Percentiles rank a stretch among this genome's conserved stretches.
Evolutionary conservation across 257 asterid genomes (phyloP).

Genomic region (Hygrophila difformis): DNA sequence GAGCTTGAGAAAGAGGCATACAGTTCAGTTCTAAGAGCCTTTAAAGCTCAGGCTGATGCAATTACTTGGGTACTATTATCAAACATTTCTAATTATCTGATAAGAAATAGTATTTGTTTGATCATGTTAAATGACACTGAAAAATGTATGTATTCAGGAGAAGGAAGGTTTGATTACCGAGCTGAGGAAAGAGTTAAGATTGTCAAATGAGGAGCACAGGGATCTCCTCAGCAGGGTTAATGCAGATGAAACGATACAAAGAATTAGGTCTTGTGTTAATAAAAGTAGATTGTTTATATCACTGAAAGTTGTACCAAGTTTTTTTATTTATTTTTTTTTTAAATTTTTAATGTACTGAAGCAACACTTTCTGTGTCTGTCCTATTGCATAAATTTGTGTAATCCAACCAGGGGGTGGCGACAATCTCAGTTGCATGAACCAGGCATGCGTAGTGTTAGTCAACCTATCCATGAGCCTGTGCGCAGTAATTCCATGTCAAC

Average conservation of each 20-base stretch:
- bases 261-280: conserved; percentile 49
- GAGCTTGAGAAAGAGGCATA: conserved; percentile 95
- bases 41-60: conserved; percentile 89
- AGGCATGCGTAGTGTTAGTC: conserved; percentile 37
- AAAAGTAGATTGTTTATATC: conserved; percentile 5
- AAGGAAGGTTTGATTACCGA: conserved; percentile 70
- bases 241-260: conserved; percentile 58
- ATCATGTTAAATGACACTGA: conserved; percentile 26
- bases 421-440: conserved; percentile 44
- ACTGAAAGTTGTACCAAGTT: neutral
- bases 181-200: conserved; percentile 64
- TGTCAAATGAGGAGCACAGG: conserved; percentile 81
- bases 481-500: conserved; percentile 68
- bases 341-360: conserved; percentile 7
- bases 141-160: conserved; percentile 48
- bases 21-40: conserved; percentile 70
- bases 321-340: too few relatives aligned
- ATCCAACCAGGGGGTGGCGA: conserved; percentile 55
- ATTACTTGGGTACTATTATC: conserved; percentile 65
- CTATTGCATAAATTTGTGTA: neutral
- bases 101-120: conserved; percentile 20
- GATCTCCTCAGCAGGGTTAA: conserved; percentile 68
- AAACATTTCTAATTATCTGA: conserved; percentile 14
- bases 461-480: conserved; percentile 45
- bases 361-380: conserved; percentile 3